phyloP scores from a whole-genome alignment of 352 stramenopile species.

The Globisporangium uncinulatum region DNA sequence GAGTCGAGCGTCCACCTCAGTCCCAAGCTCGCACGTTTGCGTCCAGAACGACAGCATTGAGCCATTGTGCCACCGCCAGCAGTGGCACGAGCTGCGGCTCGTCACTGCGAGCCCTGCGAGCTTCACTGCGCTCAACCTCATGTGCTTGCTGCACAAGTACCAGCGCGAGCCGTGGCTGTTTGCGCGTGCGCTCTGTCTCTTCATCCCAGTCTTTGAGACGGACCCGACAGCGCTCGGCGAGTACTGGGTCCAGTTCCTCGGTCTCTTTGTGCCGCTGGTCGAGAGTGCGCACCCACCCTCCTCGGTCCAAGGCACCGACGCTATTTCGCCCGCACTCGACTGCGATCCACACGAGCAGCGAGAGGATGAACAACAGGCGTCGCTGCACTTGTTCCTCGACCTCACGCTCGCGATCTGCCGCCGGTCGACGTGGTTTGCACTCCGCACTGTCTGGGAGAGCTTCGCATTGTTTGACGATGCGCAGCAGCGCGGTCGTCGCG shows the following conservation, averaged over 20 bases:
- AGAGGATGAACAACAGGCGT: conserved; percentile 17
- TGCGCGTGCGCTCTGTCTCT: conserved; percentile 21
- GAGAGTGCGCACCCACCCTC: conserved; percentile 9
- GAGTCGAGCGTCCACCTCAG: not conserved
- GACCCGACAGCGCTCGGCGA: conserved; percentile 13
- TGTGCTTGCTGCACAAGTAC: conserved; percentile 32
- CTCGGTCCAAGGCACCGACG: too few species aligned
- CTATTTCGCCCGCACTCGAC: too few species aligned
- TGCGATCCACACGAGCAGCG: too few species aligned
- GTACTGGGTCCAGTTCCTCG: conserved; percentile 32
- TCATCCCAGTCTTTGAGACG: conserved; percentile 27
- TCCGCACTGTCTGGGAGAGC: conserved; percentile 34
- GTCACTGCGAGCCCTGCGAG: conserved; percentile 12
- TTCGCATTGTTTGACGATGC: conserved; percentile 26
- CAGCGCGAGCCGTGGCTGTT: conserved; percentile 21
- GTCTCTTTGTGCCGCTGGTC: conserved; percentile 21
- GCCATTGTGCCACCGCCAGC: conserved; percentile 6
- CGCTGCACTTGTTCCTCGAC: conserved; percentile 26
- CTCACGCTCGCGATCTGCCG: conserved; percentile 27
- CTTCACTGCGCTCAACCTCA: conserved; percentile 27
- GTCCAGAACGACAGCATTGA: not conserved
- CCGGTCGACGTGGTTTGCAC: conserved; percentile 19
- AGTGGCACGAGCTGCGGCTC: conserved; percentile 20
- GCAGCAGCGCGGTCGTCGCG: conserved; percentile 5
- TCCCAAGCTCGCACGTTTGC: conserved; percentile 5